Conservation (phyloP, 2,329 filamentous ascomycete genomes). For the Clonostachys chloroleuca region DNA sequence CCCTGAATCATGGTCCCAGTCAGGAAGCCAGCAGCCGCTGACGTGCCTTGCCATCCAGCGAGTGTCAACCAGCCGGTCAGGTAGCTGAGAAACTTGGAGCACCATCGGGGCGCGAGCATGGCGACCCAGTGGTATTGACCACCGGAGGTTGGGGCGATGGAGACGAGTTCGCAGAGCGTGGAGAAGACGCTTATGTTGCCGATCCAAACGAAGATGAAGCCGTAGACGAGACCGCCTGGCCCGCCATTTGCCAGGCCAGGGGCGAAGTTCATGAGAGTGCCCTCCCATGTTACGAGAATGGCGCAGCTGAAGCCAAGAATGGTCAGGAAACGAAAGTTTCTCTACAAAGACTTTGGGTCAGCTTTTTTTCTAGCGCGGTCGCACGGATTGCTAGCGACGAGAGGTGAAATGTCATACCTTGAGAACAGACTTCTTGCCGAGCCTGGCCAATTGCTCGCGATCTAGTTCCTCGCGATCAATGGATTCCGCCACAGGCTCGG, state of each 20-base stretch:
- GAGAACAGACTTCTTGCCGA: slow-evolving; percentile 13
- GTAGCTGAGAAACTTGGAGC: slow-evolving; percentile 51
- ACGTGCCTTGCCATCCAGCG: slow-evolving; percentile 36
- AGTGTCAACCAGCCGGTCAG: slow-evolving; percentile 39
- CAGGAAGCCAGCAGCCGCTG: slow-evolving; percentile 33
- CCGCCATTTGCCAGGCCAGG: slow-evolving; percentile 14
- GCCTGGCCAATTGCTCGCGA: slow-evolving; percentile 10
- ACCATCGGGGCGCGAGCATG: slow-evolving; percentile 40
- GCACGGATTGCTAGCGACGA: background rate
- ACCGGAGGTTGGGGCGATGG: slow-evolving; percentile 50
- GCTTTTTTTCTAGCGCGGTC: no score
- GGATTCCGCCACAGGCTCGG: no score
- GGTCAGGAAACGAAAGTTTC: slow-evolving; percentile 15
- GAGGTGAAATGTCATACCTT: slow-evolving; percentile 5
- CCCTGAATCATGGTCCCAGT: slow-evolving; percentile 38
- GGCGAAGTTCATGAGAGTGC: slow-evolving; percentile 15
- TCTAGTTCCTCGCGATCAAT: slow-evolving; percentile 12
- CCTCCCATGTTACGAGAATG: slow-evolving; percentile 17
- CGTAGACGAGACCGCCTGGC: slow-evolving; percentile 36
- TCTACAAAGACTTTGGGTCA: slow-evolving; percentile 1
- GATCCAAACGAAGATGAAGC: slow-evolving; percentile 33
- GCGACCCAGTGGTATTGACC: slow-evolving; percentile 57
- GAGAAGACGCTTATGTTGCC: slow-evolving; percentile 30
- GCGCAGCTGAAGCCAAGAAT: slow-evolving; percentile 17
- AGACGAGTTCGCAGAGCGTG: slow-evolving; percentile 44